Conservation (phyloP, 2,329 filamentous ascomycete species). For the Chrysoporthe deuterocubensis region DNA sequence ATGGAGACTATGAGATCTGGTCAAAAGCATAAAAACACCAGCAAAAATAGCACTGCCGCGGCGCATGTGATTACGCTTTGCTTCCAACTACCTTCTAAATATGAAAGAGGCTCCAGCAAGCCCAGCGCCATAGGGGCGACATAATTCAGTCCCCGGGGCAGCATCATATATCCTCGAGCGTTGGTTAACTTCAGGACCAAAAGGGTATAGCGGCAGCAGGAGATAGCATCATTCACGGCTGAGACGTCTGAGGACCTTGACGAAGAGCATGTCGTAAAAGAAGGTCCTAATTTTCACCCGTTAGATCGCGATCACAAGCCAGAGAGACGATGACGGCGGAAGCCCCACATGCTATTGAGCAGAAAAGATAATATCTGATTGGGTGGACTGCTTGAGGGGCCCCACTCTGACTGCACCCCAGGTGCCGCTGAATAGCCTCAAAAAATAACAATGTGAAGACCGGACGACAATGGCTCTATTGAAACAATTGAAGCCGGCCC, state of each 20-base stretch:
- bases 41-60: neutral
- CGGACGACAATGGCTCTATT: neutral
- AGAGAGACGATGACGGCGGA: conserved; percentile 9
- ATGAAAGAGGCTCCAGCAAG: neutral
- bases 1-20: neutral
- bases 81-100: neutral
- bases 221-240: neutral
- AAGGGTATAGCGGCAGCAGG: neutral
- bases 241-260: neutral
- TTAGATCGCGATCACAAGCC: conserved; percentile 25
- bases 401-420: conserved; percentile 3
- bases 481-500: conserved; percentile 2
- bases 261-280: neutral
- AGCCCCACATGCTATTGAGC: neutral
- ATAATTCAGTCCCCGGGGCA: too few species aligned
- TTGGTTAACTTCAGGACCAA: neutral
- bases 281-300: conserved; percentile 12
- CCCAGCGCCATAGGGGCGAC: too few species aligned
- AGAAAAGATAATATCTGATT: neutral
- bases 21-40: neutral
- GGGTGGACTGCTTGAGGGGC: neutral
- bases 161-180: too few species aligned
- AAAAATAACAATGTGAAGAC: conserved; percentile 4
- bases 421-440: conserved; percentile 13
- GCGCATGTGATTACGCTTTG: conserved; percentile 4